phyloP scores from a whole-genome alignment of 495 filamentous ascomycete species.

The Tetracladium setigerum region DNA sequence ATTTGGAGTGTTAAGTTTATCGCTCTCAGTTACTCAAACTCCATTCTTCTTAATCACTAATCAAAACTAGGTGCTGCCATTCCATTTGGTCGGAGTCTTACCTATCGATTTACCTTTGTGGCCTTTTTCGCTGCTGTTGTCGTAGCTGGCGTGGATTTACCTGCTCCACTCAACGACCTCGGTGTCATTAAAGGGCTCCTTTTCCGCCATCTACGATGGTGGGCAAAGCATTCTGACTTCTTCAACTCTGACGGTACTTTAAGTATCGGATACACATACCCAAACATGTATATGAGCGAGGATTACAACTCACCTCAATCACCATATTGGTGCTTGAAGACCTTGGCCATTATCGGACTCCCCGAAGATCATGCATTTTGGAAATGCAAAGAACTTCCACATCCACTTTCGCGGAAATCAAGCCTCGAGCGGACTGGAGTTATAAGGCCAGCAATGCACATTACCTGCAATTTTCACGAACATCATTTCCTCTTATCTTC shows the following conservation, averaged over 20 bases:
- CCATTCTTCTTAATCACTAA: neutral
- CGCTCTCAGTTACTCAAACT: neutral
- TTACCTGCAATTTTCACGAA: conserved; percentile 25
- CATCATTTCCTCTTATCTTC: conserved; percentile 50
- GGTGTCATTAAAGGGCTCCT: conserved; percentile 71
- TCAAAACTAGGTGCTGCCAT: conserved; percentile 46
- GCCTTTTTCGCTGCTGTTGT: conserved; percentile 71
- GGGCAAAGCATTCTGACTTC: conserved; percentile 61
- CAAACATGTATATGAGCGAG: conserved; percentile 64
- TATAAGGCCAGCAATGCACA: conserved; percentile 44
- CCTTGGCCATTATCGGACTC: conserved; percentile 42
- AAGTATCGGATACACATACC: conserved; percentile 67
- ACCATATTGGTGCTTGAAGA: conserved; percentile 54
- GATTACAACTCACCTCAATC: conserved; percentile 58
- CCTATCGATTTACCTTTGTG: conserved; percentile 71
- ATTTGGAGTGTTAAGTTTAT: too few relatives aligned
- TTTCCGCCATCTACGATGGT: conserved; percentile 69
- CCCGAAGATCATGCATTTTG: conserved; percentile 48
- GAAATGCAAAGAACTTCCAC: conserved; percentile 38
- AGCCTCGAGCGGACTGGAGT: conserved; percentile 18
- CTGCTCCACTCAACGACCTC: conserved; percentile 64
- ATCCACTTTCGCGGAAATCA: conserved; percentile 23
- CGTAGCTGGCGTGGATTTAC: conserved; percentile 61
- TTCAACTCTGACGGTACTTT: conserved; percentile 66
- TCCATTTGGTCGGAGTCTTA: conserved; percentile 66